A percentile compares a stretch with the other conserved stretches of the same genome.
phyloP scores from a whole-genome alignment of 345 rosid genomes.

The Lumnitzera littorea region DNA sequence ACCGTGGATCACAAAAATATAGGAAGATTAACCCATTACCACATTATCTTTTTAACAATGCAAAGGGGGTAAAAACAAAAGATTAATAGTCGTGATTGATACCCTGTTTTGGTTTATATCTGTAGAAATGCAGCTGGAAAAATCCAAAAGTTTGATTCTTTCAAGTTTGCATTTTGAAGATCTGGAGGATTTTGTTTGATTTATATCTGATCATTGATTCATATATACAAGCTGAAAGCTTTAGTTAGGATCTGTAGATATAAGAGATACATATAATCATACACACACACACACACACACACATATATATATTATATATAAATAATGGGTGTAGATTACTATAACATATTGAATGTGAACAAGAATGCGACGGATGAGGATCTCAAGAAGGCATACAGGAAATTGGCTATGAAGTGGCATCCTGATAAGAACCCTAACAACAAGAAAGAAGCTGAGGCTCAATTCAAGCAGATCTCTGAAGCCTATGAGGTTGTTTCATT shows the following conservation, averaged over 20 bases:
- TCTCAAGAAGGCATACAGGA: constrained; percentile 77
- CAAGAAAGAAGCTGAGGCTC: constrained; percentile 89
- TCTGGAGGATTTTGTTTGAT: no score
- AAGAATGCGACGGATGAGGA: constrained; percentile 83
- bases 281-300: no score
- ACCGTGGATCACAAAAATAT: no score
- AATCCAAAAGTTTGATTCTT: no score
- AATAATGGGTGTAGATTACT: constrained; percentile 83
- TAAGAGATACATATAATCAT: background rate
- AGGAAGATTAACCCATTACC: no score
- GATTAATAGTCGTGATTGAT: no score
- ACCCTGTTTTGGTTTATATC: no score
- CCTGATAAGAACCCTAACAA: constrained; percentile 84
- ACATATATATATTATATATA: background rate
- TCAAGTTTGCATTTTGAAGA: no score
- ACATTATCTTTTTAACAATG: no score
- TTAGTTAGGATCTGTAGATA: background rate
- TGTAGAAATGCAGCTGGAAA: no score
- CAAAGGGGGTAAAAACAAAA: no score
- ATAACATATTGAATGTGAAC: constrained; percentile 61
- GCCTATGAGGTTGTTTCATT: constrained; percentile 64
- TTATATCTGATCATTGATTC: background rate
- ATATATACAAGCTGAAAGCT: background rate
- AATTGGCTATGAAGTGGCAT: constrained; percentile 97
- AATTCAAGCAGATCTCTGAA: constrained; percentile 92